A percentile compares a stretch with the other conserved stretches of the same genome.
phyloP scores from a whole-genome alignment of 495 filamentous ascomycete species.

The Letharia lupina region DNA sequence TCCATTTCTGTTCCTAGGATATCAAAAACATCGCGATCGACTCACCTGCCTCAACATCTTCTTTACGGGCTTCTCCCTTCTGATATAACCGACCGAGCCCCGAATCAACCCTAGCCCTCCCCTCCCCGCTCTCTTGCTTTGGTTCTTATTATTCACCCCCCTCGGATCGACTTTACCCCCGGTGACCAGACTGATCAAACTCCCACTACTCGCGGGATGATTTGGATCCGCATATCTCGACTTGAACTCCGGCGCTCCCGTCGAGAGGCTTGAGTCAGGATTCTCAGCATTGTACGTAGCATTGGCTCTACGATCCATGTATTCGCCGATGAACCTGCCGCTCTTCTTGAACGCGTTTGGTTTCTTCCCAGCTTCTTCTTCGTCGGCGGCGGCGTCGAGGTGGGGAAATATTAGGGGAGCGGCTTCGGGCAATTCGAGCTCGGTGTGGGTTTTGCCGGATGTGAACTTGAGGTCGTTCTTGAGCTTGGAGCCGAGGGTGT shows the following conservation, averaged over 20 bases:
- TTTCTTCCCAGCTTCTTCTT: slow-evolving; percentile 29
- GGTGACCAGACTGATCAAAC: slow-evolving; percentile 33
- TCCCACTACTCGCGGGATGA: slow-evolving; percentile 37
- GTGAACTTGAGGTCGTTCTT: slow-evolving; percentile 34
- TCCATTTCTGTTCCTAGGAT: neutral
- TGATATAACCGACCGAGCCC: slow-evolving; percentile 2
- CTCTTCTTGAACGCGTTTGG: slow-evolving; percentile 32
- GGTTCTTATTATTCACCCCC: neutral
- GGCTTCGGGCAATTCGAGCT: slow-evolving; percentile 41
- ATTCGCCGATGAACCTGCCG: slow-evolving; percentile 42
- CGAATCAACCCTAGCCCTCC: neutral
- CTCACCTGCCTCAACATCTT: slow-evolving; percentile 14
- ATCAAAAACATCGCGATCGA: neutral
- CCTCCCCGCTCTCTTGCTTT: neutral
- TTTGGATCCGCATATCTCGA: slow-evolving; percentile 42
- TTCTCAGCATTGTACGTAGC: slow-evolving; percentile 32
- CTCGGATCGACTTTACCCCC: slow-evolving; percentile 26
- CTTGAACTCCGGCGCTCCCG: slow-evolving; percentile 26
- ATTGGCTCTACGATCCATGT: slow-evolving; percentile 44
- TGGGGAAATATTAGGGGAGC: slow-evolving; percentile 49
- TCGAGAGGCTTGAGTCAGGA: slow-evolving; percentile 9
- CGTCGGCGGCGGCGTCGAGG: slow-evolving; percentile 37
- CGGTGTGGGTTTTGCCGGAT: slow-evolving; percentile 40
- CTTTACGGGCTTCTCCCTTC: slow-evolving; percentile 9
- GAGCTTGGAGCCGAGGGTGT: slow-evolving; percentile 5